Evolutionary conservation across 1,284 basidiomycete genomes (phyloP), one percentile per base, ranked within the genome.

Genomic region (Leccinum laetum): DNA sequence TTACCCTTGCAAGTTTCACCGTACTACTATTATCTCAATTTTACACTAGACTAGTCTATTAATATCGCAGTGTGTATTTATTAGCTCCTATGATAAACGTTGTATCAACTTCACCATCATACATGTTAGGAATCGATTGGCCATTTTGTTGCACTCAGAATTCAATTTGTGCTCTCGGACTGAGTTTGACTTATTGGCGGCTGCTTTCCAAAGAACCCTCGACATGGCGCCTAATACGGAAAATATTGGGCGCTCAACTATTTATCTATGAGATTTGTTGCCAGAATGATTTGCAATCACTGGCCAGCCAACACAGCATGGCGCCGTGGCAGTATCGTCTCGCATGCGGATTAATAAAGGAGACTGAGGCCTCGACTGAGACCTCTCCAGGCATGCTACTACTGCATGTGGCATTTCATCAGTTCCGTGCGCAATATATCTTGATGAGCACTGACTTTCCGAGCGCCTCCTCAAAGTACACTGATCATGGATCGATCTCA

Each of bases 231-330:
- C 53, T 10, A 26, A 26, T n/a, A 64, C 66, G 61, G 69, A 58
- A 16, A 11, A 44, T 13, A 8, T 46, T 46, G 10, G 24, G 44
- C 29, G 29, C 57, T 9, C 59, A 49, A 46, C 8, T 18, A 18
- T 32, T 14, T 21, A 9, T 41, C 10, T 32, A 26, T 18, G 44
- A 44, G 3, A 2, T 62, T 24, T 24, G 9, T 26, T 21, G 4
- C 5, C 13, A 13, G 11, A 39, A 4, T 44, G 16, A 60, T 61
- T 37, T 26, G 13, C 21, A 18, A 46, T 44, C 41, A 44, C 39
- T 39, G 39, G 41, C 55, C 37, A 29, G 13, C 56, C 53, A 58
- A 55, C 32, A 39, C 7, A n/a, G 9, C n/a, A 67, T 68, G 71
- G 70, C 63, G 64, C 46, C 46, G 60, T 63, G 67, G 60, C 46